A percentile compares a stretch with the other conserved stretches of the same genome.
These are phyloP conservation scores for Umbelopsis sp. DNA, from an alignment of 371 early-diverging fungal species.

Conservation along the genomic window DNA sequence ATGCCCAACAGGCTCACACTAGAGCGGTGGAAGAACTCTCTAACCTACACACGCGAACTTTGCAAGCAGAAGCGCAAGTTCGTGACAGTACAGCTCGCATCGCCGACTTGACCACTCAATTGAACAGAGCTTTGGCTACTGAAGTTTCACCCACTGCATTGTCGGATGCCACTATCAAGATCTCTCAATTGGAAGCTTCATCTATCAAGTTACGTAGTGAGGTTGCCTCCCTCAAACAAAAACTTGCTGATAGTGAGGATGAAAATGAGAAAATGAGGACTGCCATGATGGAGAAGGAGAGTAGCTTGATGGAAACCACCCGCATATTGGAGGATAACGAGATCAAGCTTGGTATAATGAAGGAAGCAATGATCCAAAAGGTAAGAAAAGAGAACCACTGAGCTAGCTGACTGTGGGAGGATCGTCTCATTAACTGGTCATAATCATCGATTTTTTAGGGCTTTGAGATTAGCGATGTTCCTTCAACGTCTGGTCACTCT, in stretches of 20 bases:
- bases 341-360: constrained; percentile 64
- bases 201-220: constrained; percentile 63
- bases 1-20: constrained; percentile 57
- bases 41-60: constrained; percentile 44
- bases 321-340: constrained; percentile 62
- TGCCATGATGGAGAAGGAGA: constrained; percentile 52
- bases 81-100: constrained; percentile 47
- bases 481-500: not conserved
- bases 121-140: constrained; percentile 36
- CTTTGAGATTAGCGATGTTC: constrained; percentile 17
- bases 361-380: constrained; percentile 63
- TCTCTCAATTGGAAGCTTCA: constrained; percentile 61
- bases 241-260: constrained; percentile 59
- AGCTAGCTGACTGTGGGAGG: constrained; percentile 26
- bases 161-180: constrained; percentile 58
- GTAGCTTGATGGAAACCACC: constrained; percentile 47
- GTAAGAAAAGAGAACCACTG: not conserved
- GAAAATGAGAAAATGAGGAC: constrained; percentile 50
- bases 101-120: constrained; percentile 52
- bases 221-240: constrained; percentile 53
- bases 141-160: constrained; percentile 27
- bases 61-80: constrained; percentile 52
- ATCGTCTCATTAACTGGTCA: not conserved
- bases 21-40: constrained; percentile 55
- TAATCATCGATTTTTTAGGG: not conserved